A percentile compares a stretch with the other conserved stretches of the same genome.
Conservation (phyloP, 768 basidiomycete species). For the Trametes coccinea region DNA sequence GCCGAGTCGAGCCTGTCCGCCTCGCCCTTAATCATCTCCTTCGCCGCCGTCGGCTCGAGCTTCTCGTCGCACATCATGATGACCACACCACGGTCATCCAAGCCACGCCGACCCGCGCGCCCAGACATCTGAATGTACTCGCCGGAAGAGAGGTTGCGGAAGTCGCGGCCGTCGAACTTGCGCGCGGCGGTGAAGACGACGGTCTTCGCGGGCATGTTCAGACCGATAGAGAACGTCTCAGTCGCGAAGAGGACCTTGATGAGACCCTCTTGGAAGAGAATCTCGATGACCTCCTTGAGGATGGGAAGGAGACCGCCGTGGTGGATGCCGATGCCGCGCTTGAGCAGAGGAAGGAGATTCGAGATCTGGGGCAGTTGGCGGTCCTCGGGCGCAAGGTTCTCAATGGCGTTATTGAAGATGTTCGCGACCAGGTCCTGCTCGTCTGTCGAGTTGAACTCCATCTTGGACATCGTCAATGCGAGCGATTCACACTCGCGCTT, state of each 20-base stretch:
- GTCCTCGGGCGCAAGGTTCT: slow-evolving; percentile 84
- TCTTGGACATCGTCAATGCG: slow-evolving; percentile 89
- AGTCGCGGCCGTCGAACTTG: slow-evolving; percentile 95
- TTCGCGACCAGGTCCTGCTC: slow-evolving; percentile 84
- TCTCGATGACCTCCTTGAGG: slow-evolving; percentile 98
- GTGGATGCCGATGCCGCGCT: slow-evolving; percentile 96
- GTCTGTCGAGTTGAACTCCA: slow-evolving; percentile 91
- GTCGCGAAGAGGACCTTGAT: slow-evolving; percentile 99
- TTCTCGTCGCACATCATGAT: slow-evolving; percentile 99
- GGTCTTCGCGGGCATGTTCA: slow-evolving; percentile 99
- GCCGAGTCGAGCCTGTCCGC: slow-evolving; percentile 97
- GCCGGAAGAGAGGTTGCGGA: slow-evolving; percentile 88
- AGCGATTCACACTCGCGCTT: slow-evolving; percentile 96
- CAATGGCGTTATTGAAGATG: slow-evolving; percentile 95
- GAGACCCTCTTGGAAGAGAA: slow-evolving; percentile 96
- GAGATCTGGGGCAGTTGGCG: slow-evolving; percentile 90
- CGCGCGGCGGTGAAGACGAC: slow-evolving; percentile 95
- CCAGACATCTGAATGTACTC: slow-evolving; percentile 99
- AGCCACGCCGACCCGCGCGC: slow-evolving; percentile 92
- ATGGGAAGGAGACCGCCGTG: slow-evolving; percentile 97
- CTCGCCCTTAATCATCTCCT: slow-evolving; percentile 97
- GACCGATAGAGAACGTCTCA: slow-evolving; percentile 95
- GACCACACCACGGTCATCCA: slow-evolving; percentile 98
- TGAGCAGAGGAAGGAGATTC: slow-evolving; percentile 88
- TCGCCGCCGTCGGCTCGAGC: slow-evolving; percentile 88